phyloP scores from a whole-genome alignment of 2,329 filamentous ascomycete species.

The Blumeria graminis region DNA sequence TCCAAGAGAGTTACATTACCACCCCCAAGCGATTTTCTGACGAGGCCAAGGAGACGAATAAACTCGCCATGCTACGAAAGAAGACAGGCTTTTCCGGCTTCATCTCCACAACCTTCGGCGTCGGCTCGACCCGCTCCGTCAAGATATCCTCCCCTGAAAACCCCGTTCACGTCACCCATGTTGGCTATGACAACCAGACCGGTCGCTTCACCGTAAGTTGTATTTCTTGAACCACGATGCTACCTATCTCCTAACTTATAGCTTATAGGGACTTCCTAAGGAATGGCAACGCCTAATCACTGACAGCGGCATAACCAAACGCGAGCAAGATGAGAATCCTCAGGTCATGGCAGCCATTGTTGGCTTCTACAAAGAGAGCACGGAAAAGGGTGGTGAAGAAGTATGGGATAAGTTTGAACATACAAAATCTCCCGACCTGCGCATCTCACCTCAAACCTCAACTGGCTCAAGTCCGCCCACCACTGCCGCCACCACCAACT shows the following conservation, averaged over 20 bases:
- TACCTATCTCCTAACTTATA: conserved; percentile 12
- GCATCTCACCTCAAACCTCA: conserved; percentile 16
- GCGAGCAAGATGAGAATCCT: conserved; percentile 85
- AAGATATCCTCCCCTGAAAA: conserved; percentile 96
- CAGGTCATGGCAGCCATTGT: conserved; percentile 91
- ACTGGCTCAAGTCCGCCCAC: conserved; percentile 15
- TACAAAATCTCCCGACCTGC: conserved; percentile 34
- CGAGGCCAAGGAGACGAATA: conserved; percentile 35
- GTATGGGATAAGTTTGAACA: conserved; percentile 94
- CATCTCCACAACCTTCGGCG: conserved; percentile 55
- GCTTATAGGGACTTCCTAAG: conserved; percentile 58
- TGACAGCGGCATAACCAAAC: conserved; percentile 87
- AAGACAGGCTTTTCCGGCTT: conserved; percentile 78
- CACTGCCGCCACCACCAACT: conserved; percentile 36
- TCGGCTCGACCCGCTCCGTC: conserved; percentile 70
- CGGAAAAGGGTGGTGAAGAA: conserved; percentile 49
- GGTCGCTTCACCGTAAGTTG: conserved; percentile 67
- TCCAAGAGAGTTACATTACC: conserved; percentile 22
- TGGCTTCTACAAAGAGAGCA: conserved; percentile 90
- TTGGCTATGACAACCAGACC: conserved; percentile 88
- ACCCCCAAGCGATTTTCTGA: conserved; percentile 52
- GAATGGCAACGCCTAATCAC: conserved; percentile 94
- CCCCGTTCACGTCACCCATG: conserved; percentile 91
- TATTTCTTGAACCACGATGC: not conserved
- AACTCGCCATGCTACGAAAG: conserved; percentile 41